Percentiles rank a stretch among this genome's conserved stretches.
phyloP scores from a whole-genome alignment of 208 protist genomes.

The Naegleria lovaniensis region DNA sequence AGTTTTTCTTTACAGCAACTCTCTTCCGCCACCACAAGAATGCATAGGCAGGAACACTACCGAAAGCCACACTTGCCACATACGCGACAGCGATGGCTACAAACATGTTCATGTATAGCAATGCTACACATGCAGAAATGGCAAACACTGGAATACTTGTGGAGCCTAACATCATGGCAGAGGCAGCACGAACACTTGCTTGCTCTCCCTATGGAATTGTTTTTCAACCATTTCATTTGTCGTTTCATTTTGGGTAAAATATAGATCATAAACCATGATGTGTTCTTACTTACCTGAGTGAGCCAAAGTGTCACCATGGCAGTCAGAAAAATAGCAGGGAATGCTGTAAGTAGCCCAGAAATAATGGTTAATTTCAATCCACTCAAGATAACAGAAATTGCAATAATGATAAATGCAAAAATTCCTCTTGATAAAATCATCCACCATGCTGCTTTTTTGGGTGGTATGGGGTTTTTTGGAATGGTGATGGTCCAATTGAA shows the following conservation, averaged over 20 bases:
- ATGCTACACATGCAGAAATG: background rate
- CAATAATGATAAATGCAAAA: background rate
- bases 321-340: background rate
- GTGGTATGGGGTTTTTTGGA: background rate
- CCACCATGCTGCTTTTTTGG: background rate
- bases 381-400: background rate
- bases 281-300: too few relatives aligned
- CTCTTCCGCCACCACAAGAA: background rate
- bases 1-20: background rate
- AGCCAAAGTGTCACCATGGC: background rate
- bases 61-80: background rate
- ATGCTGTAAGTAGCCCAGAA: background rate
- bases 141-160: background rate
- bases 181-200: background rate
- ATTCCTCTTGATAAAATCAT: background rate
- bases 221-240: too few relatives aligned
- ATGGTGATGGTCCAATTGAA: background rate
- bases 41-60: background rate
- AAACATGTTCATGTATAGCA: background rate
- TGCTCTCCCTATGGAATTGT: too few relatives aligned
- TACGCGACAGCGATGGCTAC: background rate
- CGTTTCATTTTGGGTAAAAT: too few relatives aligned
- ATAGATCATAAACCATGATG: too few relatives aligned
- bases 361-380: background rate
- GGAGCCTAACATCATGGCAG: background rate